phyloP scores from a whole-genome alignment of 805 yeast species.

The Wickerhamomyces bovis region DNA sequence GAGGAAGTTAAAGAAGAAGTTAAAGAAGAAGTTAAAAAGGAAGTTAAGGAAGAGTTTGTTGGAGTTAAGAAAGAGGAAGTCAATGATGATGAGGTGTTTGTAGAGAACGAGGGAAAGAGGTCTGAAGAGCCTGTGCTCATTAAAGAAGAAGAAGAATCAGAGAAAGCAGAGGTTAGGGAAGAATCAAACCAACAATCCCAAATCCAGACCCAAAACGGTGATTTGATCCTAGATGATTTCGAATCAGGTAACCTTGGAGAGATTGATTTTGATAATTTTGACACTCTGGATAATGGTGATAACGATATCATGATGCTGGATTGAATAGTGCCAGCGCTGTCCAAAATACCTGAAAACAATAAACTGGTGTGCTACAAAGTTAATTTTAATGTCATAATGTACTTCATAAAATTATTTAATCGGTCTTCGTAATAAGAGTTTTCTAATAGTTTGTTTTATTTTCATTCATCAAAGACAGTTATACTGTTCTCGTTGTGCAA shows the following conservation, averaged over 20 bases:
- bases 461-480: not conserved
- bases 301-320: slow-evolving; percentile 12
- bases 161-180: not conserved
- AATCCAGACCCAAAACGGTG: not conserved
- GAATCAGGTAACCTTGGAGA: slow-evolving; percentile 10
- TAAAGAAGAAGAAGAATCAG: not conserved
- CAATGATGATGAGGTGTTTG: too few species aligned
- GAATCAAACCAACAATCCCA: not conserved
- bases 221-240: slow-evolving; percentile 4
- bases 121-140: not conserved
- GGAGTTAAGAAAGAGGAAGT: slow-evolving; percentile 1
- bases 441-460: not conserved
- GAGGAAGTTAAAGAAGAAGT: not conserved
- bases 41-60: not conserved
- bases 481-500: not conserved
- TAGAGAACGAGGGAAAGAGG: too few species aligned
- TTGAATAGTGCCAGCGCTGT: too few species aligned
- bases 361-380: not conserved
- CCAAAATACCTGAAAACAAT: too few species aligned
- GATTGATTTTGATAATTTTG: slow-evolving; percentile 11
- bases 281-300: slow-evolving; percentile 4
- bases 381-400: not conserved
- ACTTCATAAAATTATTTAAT: not conserved
- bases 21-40: not conserved
- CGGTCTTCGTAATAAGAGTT: not conserved